Evolutionary conservation across 108 stramenopile genomes (phyloP), one percentile per base, ranked within the genome.

Genomic region (Discostella pseudostelligera): DNA sequence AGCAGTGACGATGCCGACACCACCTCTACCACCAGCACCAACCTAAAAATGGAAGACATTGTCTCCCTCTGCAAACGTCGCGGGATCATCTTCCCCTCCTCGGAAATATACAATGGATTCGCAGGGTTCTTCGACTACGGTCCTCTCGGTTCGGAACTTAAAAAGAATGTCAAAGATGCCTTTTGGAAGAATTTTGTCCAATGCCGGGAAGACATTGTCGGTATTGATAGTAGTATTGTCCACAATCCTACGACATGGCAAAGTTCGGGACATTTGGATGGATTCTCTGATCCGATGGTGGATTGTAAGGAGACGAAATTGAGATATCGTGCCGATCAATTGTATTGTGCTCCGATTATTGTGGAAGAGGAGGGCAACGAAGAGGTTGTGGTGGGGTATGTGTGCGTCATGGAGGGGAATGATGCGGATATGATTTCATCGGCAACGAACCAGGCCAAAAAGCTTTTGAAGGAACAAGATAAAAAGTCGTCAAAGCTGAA

Each of bases 41-140:
- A 79, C 16, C 29, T 85, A 19, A 77, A 72, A 21, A 90, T 94
- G 93, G 93, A 94, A 47, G 93, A 94, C 22, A 80, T 94, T 68
- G 93, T 94, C 13, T 82, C 79, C 25, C 76, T 99, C 48, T 98
- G 97, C 86, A 97, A 97, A 75, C 76, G 92, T 26, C 89, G 96
- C 8, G 98, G 97, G 12, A 94, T 99, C 67, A 93, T 98, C 49
- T 97, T 98, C 76, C 95, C 88, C 8, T 96, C 96, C 3, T 86
- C 85, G 13, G 97, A 97, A 72, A 95, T 98, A 56, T 98, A 99
- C 83, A 97, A 97, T 63, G 96, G 97, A 25, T 94, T 86, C 71
- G 90, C 93, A 28, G 96, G 96, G 57, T 97, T 97, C 74, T 99
- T 90, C 80, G 98, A 99, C 81, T 99, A 96, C 69, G 98, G 98